Base-by-base conservation (phyloP, 805 yeast genomes). In the Kurtzmaniella fragi region DNA sequence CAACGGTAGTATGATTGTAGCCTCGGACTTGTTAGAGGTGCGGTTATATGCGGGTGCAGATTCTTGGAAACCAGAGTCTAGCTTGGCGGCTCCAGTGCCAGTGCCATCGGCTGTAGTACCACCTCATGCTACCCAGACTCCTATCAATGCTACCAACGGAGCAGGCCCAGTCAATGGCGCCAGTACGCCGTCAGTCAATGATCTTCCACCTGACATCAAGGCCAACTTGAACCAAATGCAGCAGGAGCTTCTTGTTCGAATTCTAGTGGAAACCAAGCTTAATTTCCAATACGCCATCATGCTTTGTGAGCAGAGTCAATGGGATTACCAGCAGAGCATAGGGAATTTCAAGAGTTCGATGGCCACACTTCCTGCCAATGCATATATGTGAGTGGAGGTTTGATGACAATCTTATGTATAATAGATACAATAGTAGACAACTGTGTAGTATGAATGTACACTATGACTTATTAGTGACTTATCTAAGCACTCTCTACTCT, bases 291-390 rank as follows among this genome's bases (percentile, higher is more conserved):
- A 80, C 57, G 85, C 91, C 0, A 64, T 80, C 20, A 77, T 90
- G 84, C 72, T 93, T 30, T 82, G 89, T 41, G 89, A 88, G 56
- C 96, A 89, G 59, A 87, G 95, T 52, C 73, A 77, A 39, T 90
- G 95, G 90, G 83, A 85, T 58, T 81, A 78, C 49, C 79, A 77
- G 20, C 71, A 67, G 38, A 90, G 96, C 20, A 64, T 78, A 11
- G 71, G 71, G 32, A 81, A 85, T 40, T 91, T 91, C 62, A 75
- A 78, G 48, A 79, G 75, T 48, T 82, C 87, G 28, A 73, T 71
- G n/a, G 69, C 68, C 6, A 75, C 70, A 2, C 58, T 69, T 33
- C 75, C 75, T 4, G 56, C 64, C 15, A 71, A 67, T 16, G 75
- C 75, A 1, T 69, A 53, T 42, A 34, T 39, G 23, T 42, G 30